Conservation (phyloP, 106 monocot genomes). For the Dendrobium chrysotoxum region DNA sequence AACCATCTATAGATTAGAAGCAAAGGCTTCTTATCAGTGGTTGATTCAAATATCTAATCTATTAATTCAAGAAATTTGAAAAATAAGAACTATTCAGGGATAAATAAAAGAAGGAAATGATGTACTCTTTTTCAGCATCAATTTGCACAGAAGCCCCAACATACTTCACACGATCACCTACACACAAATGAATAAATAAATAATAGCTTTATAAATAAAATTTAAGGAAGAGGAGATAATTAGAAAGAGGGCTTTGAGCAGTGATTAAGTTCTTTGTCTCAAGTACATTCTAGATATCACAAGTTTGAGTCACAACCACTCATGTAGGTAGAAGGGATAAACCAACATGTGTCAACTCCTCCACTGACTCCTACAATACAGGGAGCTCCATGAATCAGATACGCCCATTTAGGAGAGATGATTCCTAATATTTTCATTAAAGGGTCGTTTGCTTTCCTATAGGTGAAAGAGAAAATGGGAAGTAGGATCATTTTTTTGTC, state of each 20-base stretch:
- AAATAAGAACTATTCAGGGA: background rate
- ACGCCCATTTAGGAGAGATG: background rate
- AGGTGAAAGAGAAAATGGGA: background rate
- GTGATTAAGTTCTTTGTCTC: background rate
- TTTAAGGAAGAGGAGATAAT: background rate
- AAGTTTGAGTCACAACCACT: background rate
- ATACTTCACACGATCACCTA: constrained; percentile 15
- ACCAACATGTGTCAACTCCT: background rate
- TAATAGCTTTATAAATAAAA: background rate
- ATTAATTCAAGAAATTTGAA: background rate
- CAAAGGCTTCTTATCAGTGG: background rate
- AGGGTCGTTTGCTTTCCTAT: background rate
- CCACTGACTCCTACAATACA: background rate
- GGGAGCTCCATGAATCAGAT: background rate
- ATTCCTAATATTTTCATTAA: background rate
- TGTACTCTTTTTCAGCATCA: constrained; percentile 6
- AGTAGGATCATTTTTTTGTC: background rate
- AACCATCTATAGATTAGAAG: background rate
- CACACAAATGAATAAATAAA: background rate
- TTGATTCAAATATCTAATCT: background rate
- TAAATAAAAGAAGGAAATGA: background rate
- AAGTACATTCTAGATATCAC: background rate
- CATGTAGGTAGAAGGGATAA: background rate
- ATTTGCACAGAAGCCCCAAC: constrained; percentile 7
- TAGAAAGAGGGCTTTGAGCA: background rate